Conservation (phyloP, 2,329 filamentous ascomycete species). For the Daldinia sp. region DNA sequence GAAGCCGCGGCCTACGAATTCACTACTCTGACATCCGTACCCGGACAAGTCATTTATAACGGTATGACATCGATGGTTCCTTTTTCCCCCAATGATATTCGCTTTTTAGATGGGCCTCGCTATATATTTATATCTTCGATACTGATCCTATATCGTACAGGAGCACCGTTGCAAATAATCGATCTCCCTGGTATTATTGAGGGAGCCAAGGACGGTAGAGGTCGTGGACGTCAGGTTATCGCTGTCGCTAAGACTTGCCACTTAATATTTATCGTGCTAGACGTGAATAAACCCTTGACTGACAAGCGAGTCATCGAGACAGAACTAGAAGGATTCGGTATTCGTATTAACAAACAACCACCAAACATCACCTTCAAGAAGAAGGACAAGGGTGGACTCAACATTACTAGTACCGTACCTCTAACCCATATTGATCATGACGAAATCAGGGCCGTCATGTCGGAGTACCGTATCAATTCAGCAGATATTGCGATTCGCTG, state of each 20-base stretch:
- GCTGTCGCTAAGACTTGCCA: slow-evolving; percentile 98
- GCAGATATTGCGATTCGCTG: slow-evolving; percentile 98
- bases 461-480: slow-evolving; percentile 94
- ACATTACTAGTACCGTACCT: slow-evolving; percentile 93
- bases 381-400: slow-evolving; percentile 98
- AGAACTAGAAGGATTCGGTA: slow-evolving; percentile 96
- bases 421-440: slow-evolving; percentile 92
- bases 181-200: slow-evolving; percentile 99
- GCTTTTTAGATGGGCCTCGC: background rate
- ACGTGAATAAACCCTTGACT: slow-evolving; percentile 97
- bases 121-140: slow-evolving; percentile 6
- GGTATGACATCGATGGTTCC: slow-evolving; percentile 53
- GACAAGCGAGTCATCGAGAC: slow-evolving; percentile 96
- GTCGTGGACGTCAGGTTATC: slow-evolving; percentile 97
- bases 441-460: slow-evolving; percentile 98
- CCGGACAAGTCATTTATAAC: slow-evolving; percentile 95
- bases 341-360: slow-evolving; percentile 95
- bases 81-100: slow-evolving; percentile 3
- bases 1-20: slow-evolving; percentile 98
- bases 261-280: slow-evolving; percentile 97
- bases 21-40: slow-evolving; percentile 96
- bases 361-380: slow-evolving; percentile 99
- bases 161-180: slow-evolving; percentile 96
- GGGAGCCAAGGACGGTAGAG: slow-evolving; percentile 97
- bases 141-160: slow-evolving; percentile 45